A percentile compares a stretch with the other conserved stretches of the same genome.
Evolutionary conservation across 495 filamentous ascomycete genomes (phyloP).

Genomic region (Neurospora sp.): DNA sequence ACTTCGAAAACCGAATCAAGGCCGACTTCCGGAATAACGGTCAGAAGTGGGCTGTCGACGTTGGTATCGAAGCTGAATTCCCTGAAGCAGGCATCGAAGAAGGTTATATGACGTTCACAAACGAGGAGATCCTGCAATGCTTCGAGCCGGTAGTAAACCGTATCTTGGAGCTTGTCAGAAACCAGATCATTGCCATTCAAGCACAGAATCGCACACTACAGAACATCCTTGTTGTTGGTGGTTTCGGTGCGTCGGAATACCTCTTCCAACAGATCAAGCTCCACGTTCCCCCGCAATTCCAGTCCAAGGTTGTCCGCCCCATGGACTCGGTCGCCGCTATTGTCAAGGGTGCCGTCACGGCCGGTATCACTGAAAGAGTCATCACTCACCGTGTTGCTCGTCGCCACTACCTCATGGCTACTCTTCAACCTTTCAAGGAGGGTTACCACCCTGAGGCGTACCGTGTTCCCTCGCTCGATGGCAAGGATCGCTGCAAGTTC

Average conservation of each 20-base stretch:
- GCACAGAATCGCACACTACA: constrained; percentile 61
- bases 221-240: constrained; percentile 65
- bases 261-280: constrained; percentile 75
- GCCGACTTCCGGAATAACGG: constrained; percentile 73
- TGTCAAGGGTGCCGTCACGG: constrained; percentile 67
- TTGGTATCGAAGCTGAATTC: constrained; percentile 68
- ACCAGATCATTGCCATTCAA: constrained; percentile 71
- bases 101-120: constrained; percentile 74
- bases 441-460: constrained; percentile 97
- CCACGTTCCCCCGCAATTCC: constrained; percentile 71
- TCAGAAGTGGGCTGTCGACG: constrained; percentile 69
- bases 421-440: constrained; percentile 96
- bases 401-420: constrained; percentile 98
- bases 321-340: constrained; percentile 73
- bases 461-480: constrained; percentile 90
- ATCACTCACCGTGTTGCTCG: constrained; percentile 96
- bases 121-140: constrained; percentile 69
- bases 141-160: constrained; percentile 68
- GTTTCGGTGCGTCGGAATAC: constrained; percentile 67
- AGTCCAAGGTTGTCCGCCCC: constrained; percentile 64
- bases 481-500: constrained; percentile 98
- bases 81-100: constrained; percentile 68
- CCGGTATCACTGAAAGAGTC: constrained; percentile 93
- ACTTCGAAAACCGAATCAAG: constrained; percentile 72
- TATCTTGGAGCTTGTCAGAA: constrained; percentile 61